phyloP scores from a whole-genome alignment of 495 filamentous ascomycete species.

The Lentithecium fluviatile region DNA sequence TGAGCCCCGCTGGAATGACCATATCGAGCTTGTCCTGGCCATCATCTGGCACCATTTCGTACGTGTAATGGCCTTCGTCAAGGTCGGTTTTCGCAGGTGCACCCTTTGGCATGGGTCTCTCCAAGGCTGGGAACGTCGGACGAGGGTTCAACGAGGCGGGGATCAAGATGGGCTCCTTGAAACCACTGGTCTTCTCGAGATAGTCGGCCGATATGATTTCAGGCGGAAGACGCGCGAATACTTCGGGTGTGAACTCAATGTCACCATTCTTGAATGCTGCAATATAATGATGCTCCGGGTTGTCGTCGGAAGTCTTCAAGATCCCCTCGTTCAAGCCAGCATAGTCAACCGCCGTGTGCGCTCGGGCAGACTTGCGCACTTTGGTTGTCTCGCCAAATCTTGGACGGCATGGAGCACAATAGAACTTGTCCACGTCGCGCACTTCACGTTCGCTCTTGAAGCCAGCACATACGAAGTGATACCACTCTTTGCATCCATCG shows the following conservation, averaged over 20 bases:
- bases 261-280: slow-evolving; percentile 67
- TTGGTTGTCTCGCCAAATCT: slow-evolving; percentile 63
- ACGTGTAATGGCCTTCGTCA: slow-evolving; percentile 38
- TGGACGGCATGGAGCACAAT: slow-evolving; percentile 61
- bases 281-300: slow-evolving; percentile 72
- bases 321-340: slow-evolving; percentile 73
- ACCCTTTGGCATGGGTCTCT: background rate
- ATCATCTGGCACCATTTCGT: slow-evolving; percentile 54
- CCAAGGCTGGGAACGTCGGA: slow-evolving; percentile 28
- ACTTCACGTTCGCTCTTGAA: slow-evolving; percentile 70
- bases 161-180: slow-evolving; percentile 69
- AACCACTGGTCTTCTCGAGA: slow-evolving; percentile 65
- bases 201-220: slow-evolving; percentile 66
- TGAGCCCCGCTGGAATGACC: slow-evolving; percentile 69
- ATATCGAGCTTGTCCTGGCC: slow-evolving; percentile 70
- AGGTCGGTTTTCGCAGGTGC: background rate
- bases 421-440: slow-evolving; percentile 70
- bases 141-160: slow-evolving; percentile 65
- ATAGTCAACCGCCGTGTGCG: slow-evolving; percentile 72
- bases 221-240: slow-evolving; percentile 65
- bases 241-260: slow-evolving; percentile 61
- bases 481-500: slow-evolving; percentile 74
- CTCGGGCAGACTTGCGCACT: slow-evolving; percentile 55
- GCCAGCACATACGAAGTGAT: slow-evolving; percentile 69
- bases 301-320: slow-evolving; percentile 65